phyloP scores from a whole-genome alignment of 768 basidiomycete genomes.

The Psilocybe cubensis region DNA sequence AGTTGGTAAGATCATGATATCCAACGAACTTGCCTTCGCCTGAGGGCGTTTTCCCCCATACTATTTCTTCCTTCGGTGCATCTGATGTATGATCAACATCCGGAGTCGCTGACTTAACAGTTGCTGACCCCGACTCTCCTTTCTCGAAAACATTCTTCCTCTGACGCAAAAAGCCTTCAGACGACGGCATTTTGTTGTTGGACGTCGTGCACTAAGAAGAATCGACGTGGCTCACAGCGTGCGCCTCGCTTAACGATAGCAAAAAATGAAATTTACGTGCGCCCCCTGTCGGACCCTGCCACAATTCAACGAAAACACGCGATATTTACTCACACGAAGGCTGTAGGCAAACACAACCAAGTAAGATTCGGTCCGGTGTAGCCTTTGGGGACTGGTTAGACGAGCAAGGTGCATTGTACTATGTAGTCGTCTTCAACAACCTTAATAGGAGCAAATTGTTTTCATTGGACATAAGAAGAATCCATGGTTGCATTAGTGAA shows the following conservation, averaged over 20 bases:
- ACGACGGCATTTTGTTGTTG: slow-evolving; percentile 18
- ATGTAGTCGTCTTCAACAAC: too few relatives aligned
- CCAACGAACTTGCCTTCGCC: slow-evolving; percentile 65
- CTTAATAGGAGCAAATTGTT: background rate
- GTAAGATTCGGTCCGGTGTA: slow-evolving; percentile 20
- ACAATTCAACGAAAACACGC: slow-evolving; percentile 15
- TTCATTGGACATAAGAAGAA: background rate
- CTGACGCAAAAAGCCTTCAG: slow-evolving; percentile 32
- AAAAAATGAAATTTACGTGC: slow-evolving; percentile 3
- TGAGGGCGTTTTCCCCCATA: slow-evolving; percentile 86
- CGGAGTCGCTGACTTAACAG: slow-evolving; percentile 13
- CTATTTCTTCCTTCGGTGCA: slow-evolving; percentile 58
- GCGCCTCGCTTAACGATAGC: slow-evolving; percentile 8
- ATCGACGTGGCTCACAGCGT: slow-evolving; percentile 17
- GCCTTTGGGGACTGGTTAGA: background rate
- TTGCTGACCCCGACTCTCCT: slow-evolving; percentile 1
- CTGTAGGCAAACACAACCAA: slow-evolving; percentile 20
- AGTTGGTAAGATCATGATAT: slow-evolving; percentile 2
- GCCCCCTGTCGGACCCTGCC: slow-evolving; percentile 15
- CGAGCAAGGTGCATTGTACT: background rate
- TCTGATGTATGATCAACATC: slow-evolving; percentile 1
- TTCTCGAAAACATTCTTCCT: slow-evolving; percentile 1
- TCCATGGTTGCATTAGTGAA: background rate
- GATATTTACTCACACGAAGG: slow-evolving; percentile 5
- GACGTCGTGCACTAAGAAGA: slow-evolving; percentile 13